Evolutionary conservation across 257 asterid genomes (phyloP), one percentile per base, ranked within the genome.

Genomic region (Ehretia macrophylla): DNA sequence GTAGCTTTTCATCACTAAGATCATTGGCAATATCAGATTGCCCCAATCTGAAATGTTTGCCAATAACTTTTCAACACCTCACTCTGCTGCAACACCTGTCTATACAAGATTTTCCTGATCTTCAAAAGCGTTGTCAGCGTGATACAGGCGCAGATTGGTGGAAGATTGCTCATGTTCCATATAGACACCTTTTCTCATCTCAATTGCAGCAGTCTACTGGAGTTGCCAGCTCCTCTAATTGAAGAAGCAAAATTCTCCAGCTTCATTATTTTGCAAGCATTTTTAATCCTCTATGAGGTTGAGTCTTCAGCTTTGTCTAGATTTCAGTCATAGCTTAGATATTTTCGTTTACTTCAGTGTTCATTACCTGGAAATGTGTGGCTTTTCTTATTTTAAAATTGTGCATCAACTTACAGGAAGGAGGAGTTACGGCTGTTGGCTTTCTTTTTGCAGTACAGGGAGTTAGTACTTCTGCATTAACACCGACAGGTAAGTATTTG

Each of bases 61-160:
- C 72, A 8, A 70, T 58, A 60, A 72, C 61, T 51, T 35, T 66
- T 58, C 59, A 66, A 58, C 32, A 48, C 52, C 58, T 71, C 58
- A 49, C 42, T 6, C 35, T 22, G 13, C 68, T 72, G 64, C 77
- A 72, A 51, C 69, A 66, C 63, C 18, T 72, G 22, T 72, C 72
- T 20, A 66, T 72, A 42, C 77, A 72, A 72, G 77, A 66, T 54
- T 66, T 68, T 40, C 62, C 69, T 55, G 71, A 27, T 37, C 68
- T 72, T 60, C 59, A 66, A 66, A 16, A 53, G 32, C 72, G 66
- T 18, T 71, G 68, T 45, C 58, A n/a, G 16, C 47, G 5, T 35
- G 58, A 59, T 14, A 52, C 40, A 66, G 76, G 76, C 38, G 55
- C 13, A 48, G 69, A 60, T 48, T 71, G 77, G 77, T 56, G 49